Evolutionary conservation across 2,329 filamentous ascomycete species (phyloP), one percentile per base, ranked within the genome.

Genomic region (Tolypocladium amazonense): DNA sequence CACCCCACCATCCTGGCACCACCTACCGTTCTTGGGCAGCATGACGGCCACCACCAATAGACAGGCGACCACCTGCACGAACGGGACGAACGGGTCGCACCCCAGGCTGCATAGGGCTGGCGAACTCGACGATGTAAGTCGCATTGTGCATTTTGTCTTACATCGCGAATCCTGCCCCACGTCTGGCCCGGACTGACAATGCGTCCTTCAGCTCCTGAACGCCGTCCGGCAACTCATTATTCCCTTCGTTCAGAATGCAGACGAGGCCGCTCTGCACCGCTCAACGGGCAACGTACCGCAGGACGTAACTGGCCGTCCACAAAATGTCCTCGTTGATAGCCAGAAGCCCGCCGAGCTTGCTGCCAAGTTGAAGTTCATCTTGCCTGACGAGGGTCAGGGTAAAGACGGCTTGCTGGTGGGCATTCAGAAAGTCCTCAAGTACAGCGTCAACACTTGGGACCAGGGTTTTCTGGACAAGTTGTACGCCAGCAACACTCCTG

Each of bases 381-480:
- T 91, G 7, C 86, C 88, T 0, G 75, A 72, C 3, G 71, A 79
- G 45, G 86, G 83, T 9, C 77, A 76, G 62, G 88, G 87, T 1
- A 88, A 88, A 66, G 83, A 89, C 52, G 93, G 92, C 0, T 76
- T 97, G 38, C 76, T 96, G 35, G 80, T 85, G 39, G 84, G 84
- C 3, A 81, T 96, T 54, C 77, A 85, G 65, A 82, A 86, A 62
- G 80, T 97, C 25, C 79, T 97, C 50, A 81, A 84, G 64, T 92
- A 95, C 73, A 94, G 89, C 69, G 93, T 97, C 69, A 99, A 99
- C 75, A 97, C 93, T n/a, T 97, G 92, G 90, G 89, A 96, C 69
- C 92, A 96, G 74, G 93, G 93, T 14, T 99, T 97, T 74, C 76
- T 97, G 69, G 92, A 97, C 75, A 97, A 99, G 76, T 79, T 97